A percentile compares a stretch with the other conserved stretches of the same genome.
These are phyloP conservation scores for Eucalyptus erythrocorys DNA, from an alignment of 345 rosid species.

Conservation along the genomic window DNA sequence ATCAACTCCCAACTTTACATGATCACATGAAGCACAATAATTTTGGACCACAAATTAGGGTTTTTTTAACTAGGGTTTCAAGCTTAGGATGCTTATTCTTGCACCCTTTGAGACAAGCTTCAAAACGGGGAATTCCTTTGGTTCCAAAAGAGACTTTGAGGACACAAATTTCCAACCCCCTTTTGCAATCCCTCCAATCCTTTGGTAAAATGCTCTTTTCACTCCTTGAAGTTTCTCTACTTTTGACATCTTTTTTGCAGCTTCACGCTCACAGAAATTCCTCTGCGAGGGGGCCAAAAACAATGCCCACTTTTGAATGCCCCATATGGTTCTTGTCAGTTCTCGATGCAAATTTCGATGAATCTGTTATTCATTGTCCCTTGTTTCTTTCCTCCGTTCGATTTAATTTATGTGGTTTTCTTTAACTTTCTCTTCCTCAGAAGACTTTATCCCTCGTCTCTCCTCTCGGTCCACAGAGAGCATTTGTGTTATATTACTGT, in stretches of 20 bases:
- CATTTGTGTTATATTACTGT: background rate
- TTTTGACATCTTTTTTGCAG: constrained; percentile 14
- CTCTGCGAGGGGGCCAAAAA: background rate
- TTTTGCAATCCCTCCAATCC: background rate
- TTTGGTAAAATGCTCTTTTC: background rate
- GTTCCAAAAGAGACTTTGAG: constrained; percentile 23
- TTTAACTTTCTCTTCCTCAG: background rate
- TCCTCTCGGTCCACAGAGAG: constrained; percentile 9
- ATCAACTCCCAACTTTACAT: background rate
- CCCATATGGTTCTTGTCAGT: constrained; percentile 12
- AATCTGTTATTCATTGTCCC: background rate
- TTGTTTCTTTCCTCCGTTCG: background rate
- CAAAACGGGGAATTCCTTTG: background rate
- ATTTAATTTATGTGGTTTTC: background rate
- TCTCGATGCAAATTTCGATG: constrained; percentile 9
- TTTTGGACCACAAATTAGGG: background rate
- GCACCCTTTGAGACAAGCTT: constrained; percentile 1
- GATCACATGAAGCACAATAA: background rate
- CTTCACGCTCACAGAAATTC: background rate
- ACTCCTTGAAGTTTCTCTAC: background rate
- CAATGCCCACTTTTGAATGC: background rate
- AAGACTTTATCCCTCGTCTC: background rate
- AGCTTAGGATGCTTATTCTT: constrained; percentile 29
- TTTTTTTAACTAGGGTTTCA: background rate
- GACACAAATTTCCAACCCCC: constrained; percentile 39